Conservation (phyloP, 2,329 filamentous ascomycete genomes). For the Colletotrichum sp. region DNA sequence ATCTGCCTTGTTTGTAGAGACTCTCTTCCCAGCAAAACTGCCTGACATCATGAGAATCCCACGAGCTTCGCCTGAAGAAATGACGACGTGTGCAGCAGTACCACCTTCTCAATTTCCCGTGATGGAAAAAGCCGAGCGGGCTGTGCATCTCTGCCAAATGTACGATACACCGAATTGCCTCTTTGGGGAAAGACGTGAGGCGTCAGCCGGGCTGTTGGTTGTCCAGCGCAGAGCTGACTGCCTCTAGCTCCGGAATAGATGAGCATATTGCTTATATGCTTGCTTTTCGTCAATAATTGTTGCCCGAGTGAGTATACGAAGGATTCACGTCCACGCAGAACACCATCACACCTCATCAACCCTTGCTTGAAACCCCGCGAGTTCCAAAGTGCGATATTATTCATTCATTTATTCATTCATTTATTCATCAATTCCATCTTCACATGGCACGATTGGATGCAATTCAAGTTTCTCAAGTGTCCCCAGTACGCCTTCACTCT, state of each 20-base stretch:
- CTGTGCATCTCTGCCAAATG: background rate
- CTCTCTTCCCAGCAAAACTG: too few species aligned
- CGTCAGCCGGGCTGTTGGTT: fast-evolving
- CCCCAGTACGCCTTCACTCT: fast-evolving
- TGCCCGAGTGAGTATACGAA: background rate
- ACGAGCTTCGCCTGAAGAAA: background rate
- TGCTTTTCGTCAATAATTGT: background rate
- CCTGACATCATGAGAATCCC: background rate
- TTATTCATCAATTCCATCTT: background rate
- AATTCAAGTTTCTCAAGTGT: fast-evolving
- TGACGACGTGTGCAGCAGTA: background rate
- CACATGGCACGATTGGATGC: fast-evolving
- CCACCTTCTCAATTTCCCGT: fast-evolving
- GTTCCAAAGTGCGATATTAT: fast-evolving
- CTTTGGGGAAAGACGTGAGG: background rate
- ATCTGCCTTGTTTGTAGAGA: background rate
- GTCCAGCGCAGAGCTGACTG: background rate
- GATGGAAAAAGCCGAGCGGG: fast-evolving
- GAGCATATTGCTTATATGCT: background rate
- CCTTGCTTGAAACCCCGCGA: fast-evolving
- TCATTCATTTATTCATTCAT: background rate
- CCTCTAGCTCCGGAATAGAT: fast-evolving
- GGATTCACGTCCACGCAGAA: background rate
- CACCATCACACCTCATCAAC: fast-evolving
- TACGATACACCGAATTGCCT: background rate